These are phyloP conservation scores for Colletotrichum cereale DNA, from an alignment of 2,329 filamentous ascomycete species.

Conservation along the genomic window DNA sequence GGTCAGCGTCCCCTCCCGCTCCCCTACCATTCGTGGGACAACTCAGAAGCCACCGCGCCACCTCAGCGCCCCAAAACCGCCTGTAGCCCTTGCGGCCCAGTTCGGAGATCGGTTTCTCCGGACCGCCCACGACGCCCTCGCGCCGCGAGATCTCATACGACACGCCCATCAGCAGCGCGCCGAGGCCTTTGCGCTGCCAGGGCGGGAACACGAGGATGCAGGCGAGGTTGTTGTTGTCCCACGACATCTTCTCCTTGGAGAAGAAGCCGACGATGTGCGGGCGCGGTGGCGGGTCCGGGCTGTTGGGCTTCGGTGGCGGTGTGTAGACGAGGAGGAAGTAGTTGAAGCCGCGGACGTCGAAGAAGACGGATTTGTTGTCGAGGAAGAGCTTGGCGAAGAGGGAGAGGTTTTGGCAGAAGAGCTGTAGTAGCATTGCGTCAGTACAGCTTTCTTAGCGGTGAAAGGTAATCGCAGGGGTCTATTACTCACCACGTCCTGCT, in stretches of 20 bases:
- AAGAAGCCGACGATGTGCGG: conserved; percentile 91
- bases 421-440: conserved; percentile 52
- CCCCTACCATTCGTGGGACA: conserved; percentile 24
- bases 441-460: conserved; percentile 29
- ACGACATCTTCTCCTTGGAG: conserved; percentile 98
- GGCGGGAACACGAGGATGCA: conserved; percentile 97
- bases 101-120: conserved; percentile 92
- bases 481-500: conserved; percentile 77
- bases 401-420: conserved; percentile 95
- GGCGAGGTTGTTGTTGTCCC: conserved; percentile 98
- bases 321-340: conserved; percentile 93
- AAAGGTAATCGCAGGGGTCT: background rate
- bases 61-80: conserved; percentile 87
- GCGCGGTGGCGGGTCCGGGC: conserved; percentile 41
- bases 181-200: conserved; percentile 91
- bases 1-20: background rate
- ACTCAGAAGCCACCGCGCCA: conserved; percentile 76
- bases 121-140: conserved; percentile 87
- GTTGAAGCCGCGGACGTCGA: conserved; percentile 93
- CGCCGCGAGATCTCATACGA: conserved; percentile 91
- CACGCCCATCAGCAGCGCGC: conserved; percentile 89
- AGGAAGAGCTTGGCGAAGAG: conserved; percentile 98
- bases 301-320: conserved; percentile 53
- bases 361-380: conserved; percentile 98
- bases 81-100: conserved; percentile 86